These are phyloP conservation scores for Cyberlindnera xishuangbannaensis DNA, from an alignment of 805 yeast genomes.

Conservation along the genomic window DNA sequence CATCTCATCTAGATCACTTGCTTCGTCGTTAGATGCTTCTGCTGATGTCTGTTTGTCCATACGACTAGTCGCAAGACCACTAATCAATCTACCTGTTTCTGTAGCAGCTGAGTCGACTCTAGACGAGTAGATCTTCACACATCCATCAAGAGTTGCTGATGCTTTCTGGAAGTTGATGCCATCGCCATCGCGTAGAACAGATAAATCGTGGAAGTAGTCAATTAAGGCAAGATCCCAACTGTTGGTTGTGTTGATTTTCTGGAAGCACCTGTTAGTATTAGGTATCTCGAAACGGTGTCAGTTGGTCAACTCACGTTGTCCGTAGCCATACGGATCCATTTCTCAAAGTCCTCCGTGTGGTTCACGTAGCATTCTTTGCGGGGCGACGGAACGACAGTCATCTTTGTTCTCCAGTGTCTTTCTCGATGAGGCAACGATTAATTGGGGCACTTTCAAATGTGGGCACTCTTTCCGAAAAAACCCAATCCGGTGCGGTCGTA, in stretches of 20 bases:
- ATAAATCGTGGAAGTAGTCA: constrained; percentile 84
- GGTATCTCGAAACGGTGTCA: too few relatives aligned
- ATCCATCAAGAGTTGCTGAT: constrained; percentile 87
- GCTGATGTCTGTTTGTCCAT: constrained; percentile 19
- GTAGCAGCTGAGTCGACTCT: constrained; percentile 89
- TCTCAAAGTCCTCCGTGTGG: constrained; percentile 42
- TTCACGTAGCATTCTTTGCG: constrained; percentile 6
- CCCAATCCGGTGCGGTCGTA: too few relatives aligned
- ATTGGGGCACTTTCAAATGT: too few relatives aligned
- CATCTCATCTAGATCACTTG: constrained; percentile 19
- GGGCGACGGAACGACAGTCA: constrained; percentile 10
- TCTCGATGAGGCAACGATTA: too few relatives aligned
- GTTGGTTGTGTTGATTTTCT: constrained; percentile 72
- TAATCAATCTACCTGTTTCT: constrained; percentile 79
- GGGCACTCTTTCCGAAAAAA: too few relatives aligned
- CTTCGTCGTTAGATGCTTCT: constrained; percentile 18
- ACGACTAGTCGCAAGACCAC: constrained; percentile 57
- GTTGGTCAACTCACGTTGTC: constrained; percentile 38
- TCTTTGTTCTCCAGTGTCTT: constrained; percentile 1
- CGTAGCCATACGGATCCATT: constrained; percentile 79
- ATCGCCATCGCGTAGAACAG: constrained; percentile 68
- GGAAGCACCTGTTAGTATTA: constrained; percentile 3
- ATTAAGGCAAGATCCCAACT: constrained; percentile 90
- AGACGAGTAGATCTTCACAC: constrained; percentile 87
- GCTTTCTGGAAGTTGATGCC: constrained; percentile 87